Conservation (phyloP, 2,329 filamentous ascomycete genomes). For the Acrocalymma vagum region DNA sequence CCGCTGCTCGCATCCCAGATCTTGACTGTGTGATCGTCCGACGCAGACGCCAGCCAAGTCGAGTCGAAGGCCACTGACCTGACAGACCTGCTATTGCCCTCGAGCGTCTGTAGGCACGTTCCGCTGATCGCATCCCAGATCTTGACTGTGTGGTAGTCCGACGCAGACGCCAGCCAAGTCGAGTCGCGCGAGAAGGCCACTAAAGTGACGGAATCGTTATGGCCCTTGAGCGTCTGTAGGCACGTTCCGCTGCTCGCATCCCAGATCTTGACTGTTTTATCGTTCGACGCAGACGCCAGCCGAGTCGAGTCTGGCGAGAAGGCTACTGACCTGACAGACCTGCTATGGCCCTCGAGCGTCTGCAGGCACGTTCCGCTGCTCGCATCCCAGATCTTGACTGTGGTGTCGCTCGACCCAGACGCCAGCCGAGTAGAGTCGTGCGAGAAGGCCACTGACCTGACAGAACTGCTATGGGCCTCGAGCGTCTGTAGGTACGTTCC, state of each 20-base stretch:
- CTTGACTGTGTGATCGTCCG: too few species aligned
- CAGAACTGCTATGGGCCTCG: constrained; percentile 12
- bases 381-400: constrained; percentile 27
- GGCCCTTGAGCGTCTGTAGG: constrained; percentile 18
- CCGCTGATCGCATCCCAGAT: constrained; percentile 26
- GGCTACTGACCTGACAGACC: constrained; percentile 16
- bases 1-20: constrained; percentile 24
- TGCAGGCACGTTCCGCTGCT: constrained; percentile 19
- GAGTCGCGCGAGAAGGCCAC: constrained; percentile 19
- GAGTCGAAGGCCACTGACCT: constrained; percentile 25
- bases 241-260: constrained; percentile 19
- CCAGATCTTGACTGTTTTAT: constrained; percentile 26
- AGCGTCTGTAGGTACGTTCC: constrained; percentile 26
- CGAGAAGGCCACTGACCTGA: constrained; percentile 16
- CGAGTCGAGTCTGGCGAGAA: constrained; percentile 23
- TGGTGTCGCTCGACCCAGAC: constrained; percentile 18
- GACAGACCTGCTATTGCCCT: constrained; percentile 17
- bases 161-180: constrained; percentile 12
- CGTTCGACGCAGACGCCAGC: constrained; percentile 23
- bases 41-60: constrained; percentile 22
- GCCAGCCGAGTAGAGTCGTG: constrained; percentile 11
- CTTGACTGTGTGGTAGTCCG: constrained; percentile 21
- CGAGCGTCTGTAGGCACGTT: constrained; percentile 21
- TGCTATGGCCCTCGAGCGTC: constrained; percentile 23
- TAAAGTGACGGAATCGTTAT: constrained; percentile 4